A percentile compares a stretch with the other conserved stretches of the same genome.
These are phyloP conservation scores for Fusarium sp. DNA, from an alignment of 2,329 filamentous ascomycete species.

Conservation along the genomic window DNA sequence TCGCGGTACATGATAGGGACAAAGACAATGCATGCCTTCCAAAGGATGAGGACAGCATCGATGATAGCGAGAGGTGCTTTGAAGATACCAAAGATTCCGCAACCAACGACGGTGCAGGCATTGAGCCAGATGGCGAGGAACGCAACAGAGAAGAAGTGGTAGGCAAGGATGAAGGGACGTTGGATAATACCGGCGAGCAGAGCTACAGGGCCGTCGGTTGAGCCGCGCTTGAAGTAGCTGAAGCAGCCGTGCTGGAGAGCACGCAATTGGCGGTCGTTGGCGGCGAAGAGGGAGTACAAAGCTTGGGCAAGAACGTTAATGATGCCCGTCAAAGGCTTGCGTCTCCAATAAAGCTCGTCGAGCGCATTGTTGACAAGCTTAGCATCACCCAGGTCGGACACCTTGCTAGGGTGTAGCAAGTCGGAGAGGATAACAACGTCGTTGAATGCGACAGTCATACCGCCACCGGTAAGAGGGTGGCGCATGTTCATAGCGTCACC, in stretches of 20 bases:
- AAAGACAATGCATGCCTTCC: conserved; percentile 84
- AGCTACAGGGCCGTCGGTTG: conserved; percentile 82
- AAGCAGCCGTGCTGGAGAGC: conserved; percentile 93
- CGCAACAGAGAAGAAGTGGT: conserved; percentile 95
- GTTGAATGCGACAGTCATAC: conserved; percentile 98
- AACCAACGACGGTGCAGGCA: conserved; percentile 55
- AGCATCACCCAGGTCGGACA: conserved; percentile 78
- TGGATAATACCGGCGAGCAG: conserved; percentile 85
- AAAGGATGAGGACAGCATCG: conserved; percentile 77
- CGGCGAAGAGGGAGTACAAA: conserved; percentile 91
- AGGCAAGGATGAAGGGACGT: conserved; percentile 81
- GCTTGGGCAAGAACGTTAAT: conserved; percentile 99
- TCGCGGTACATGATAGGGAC: conserved; percentile 84
- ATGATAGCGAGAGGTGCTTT: conserved; percentile 71
- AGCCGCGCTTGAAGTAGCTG: conserved; percentile 84
- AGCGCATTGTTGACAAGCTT: conserved; percentile 76
- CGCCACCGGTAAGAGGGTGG: conserved; percentile 95
- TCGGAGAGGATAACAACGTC: conserved; percentile 84
- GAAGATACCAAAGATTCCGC: conserved; percentile 56
- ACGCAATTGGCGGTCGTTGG: conserved; percentile 80
- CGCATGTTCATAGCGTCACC: conserved; percentile 99
- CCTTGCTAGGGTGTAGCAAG: conserved; percentile 75
- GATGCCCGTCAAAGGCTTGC: conserved; percentile 85
- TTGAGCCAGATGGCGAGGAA: conserved; percentile 84
- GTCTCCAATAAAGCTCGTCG: conserved; percentile 83